Evolutionary conservation across 495 filamentous ascomycete species (phyloP), one percentile per base, ranked within the genome.

Genomic region (Hyaloscypha hepaticicola): DNA sequence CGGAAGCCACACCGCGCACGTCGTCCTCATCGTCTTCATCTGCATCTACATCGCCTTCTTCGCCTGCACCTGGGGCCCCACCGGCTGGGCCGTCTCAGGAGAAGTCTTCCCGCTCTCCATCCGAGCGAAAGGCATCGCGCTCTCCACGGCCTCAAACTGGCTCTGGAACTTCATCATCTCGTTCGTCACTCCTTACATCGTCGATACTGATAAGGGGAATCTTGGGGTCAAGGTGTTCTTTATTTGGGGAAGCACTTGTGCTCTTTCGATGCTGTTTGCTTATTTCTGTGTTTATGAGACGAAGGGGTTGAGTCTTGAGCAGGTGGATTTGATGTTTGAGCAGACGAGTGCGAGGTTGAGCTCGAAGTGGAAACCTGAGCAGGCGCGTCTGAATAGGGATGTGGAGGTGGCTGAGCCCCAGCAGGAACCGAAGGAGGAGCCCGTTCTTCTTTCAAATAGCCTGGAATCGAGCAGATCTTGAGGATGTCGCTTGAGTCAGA

Each of bases 311-410:
- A 88, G 89, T 25, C 88, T 96, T 38, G 91, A 96, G 78, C 90
- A 96, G 75, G 89, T 96, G 70, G 91, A 94, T 78, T 84, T 85
- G 77, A 93, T 94, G 91, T 84, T 96, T 80, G 90, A 92, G 75
- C 89, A 93, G 80, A 85, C 86, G 2, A 90, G 82, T 3, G 87
- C 90, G 29, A 76, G 85, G 38, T 88, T 81, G 14, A 90, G 87
- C 57, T 74, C 80, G 72, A 85, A 84, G 72, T 93, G 90, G 90
- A 80, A 79, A 67, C 88, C 89, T 34, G 31, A 34, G 5, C 31
- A 34, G 5, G 5, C 31, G 31, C 5, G 31, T 34, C 5, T 5
- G 12, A 34, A 34, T 34, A 12, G 31, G 31, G 31, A 34, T 34
- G 31, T 34, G 5, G 31, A 34, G 31, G 12, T 34, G 31, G 31